Percentiles rank a stretch among this genome's conserved stretches.
Evolutionary conservation across 2,329 filamentous ascomycete genomes (phyloP).

Genomic region (Cordyceps sp.): DNA sequence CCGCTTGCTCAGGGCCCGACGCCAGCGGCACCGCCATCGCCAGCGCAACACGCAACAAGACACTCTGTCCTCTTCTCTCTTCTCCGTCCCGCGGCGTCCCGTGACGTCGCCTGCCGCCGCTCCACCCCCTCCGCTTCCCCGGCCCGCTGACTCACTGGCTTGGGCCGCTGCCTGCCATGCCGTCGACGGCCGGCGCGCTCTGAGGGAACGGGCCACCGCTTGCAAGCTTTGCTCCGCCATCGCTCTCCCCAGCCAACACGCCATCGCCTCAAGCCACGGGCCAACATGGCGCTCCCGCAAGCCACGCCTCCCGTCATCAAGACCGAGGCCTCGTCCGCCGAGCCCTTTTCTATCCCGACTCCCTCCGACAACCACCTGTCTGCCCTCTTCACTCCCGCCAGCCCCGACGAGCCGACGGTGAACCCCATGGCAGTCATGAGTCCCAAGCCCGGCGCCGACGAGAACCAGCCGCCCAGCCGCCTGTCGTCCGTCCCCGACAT

Average conservation of each 20-base stretch:
- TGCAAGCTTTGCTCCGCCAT: background rate
- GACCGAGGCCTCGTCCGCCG: slow-evolving; percentile 29
- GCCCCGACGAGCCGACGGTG: slow-evolving; percentile 17
- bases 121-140: slow-evolving; percentile 3
- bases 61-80: slow-evolving; percentile 10
- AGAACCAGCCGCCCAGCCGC: slow-evolving; percentile 11
- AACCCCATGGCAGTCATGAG: slow-evolving; percentile 33
- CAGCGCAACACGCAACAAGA: slow-evolving; percentile 8
- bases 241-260: too few relatives aligned
- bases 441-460: slow-evolving; percentile 22
- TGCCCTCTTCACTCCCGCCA: slow-evolving; percentile 27
- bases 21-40: background rate
- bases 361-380: too few relatives aligned
- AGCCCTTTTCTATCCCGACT: slow-evolving; percentile 5
- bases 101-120: background rate
- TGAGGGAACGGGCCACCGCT: slow-evolving; percentile 5
- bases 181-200: slow-evolving; percentile 3
- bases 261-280: background rate
- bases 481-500: slow-evolving; percentile 10
- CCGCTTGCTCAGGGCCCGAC: background rate
- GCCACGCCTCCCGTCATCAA: slow-evolving; percentile 25
- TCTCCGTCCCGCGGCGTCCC: slow-evolving; percentile 1
- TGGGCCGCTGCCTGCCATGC: slow-evolving; percentile 12
- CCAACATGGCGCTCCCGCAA: slow-evolving; percentile 22
- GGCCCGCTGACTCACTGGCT: slow-evolving; percentile 8